Base-by-base conservation (phyloP, 2,329 filamentous ascomycete species). In the Leptographium galeiforme region DNA sequence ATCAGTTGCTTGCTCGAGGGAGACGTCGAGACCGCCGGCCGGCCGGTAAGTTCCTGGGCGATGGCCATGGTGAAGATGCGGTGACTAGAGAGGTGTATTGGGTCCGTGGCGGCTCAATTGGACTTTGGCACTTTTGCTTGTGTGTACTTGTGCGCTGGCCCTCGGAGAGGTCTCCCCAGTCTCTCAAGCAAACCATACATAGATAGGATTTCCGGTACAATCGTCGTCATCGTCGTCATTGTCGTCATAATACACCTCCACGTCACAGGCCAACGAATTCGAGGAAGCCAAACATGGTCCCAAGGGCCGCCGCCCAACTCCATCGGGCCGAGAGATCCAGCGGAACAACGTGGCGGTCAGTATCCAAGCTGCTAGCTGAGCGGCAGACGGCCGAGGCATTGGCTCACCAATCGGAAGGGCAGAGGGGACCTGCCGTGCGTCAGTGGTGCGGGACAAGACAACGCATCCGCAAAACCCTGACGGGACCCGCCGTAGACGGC, bases 301-400 rank as follows among this genome's bases (percentile, higher is more conserved):
- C 60, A 12, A 67, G 61, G 32, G 5, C 25, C 25, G 63, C 61
- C 2, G 61, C 45, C 63, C 63, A 65, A 49, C 66, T 67, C 38
- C 64, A 58, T 63, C 64, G 64, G 13, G 57, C 48, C 3, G 63
- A 61, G 12, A 66, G 57, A 50, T 67, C 65, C 30, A 66, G 53
- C 6, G 64, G 65, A 55, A 66, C 25, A 25, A 25, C 25, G 25
- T 25, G 25, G 25, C 25, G 25, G 25, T 25, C 25, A 25, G 5
- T 25, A 25, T 25, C 25, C 25, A 25, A 2, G 25, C 25, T 25
- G 25, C 25, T 25, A 25, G 25, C 25, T 25, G 25, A 25, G 25
- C 25, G 25, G 25, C 25, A 25, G 25, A 5, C 25, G 18, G 6
- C 7, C 3, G 19, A n/a, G 25, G 14, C 40, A 47, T 3, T 14